These are phyloP conservation scores for Aegilops speltoides DNA, from an alignment of 176 grass and related monocot genomes.

Conservation along the genomic window DNA sequence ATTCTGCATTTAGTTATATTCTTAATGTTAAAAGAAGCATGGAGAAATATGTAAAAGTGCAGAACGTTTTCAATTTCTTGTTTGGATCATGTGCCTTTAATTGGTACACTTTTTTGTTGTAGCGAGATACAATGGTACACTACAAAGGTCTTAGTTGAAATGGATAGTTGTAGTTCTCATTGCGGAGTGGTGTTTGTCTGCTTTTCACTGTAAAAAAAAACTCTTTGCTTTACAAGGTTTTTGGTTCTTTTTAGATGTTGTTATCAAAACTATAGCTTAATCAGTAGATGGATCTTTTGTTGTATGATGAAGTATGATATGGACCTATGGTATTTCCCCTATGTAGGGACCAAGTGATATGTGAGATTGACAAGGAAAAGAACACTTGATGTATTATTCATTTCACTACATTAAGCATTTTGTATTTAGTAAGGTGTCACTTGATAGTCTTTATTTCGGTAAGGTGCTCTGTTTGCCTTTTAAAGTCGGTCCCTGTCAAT, in stretches of 20 bases:
- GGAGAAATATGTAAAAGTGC: no score
- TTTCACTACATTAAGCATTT: not conserved
- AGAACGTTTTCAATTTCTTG: no score
- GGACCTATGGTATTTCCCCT: not conserved
- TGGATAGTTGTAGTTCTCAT: not conserved
- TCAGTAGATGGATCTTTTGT: not conserved
- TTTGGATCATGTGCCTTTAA: no score
- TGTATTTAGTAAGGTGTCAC: no score
- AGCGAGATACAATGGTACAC: not conserved
- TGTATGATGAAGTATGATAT: not conserved
- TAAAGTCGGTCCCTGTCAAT: no score
- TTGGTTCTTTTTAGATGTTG: not conserved
- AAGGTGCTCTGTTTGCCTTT: no score
- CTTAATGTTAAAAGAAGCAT: no score
- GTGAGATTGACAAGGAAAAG: not conserved
- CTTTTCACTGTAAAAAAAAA: not conserved
- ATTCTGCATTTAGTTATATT: no score
- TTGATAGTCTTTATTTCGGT: no score
- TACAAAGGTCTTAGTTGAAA: not conserved
- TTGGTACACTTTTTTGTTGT: no score
- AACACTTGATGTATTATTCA: not conserved
- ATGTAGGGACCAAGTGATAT: not conserved
- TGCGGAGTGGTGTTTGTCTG: not conserved
- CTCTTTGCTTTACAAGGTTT: not conserved
- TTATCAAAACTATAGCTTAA: not conserved